Percentiles rank a stretch among this genome's conserved stretches.
Evolutionary conservation across 2,329 filamentous ascomycete species (phyloP).

Genomic region (Penicillium sp.): DNA sequence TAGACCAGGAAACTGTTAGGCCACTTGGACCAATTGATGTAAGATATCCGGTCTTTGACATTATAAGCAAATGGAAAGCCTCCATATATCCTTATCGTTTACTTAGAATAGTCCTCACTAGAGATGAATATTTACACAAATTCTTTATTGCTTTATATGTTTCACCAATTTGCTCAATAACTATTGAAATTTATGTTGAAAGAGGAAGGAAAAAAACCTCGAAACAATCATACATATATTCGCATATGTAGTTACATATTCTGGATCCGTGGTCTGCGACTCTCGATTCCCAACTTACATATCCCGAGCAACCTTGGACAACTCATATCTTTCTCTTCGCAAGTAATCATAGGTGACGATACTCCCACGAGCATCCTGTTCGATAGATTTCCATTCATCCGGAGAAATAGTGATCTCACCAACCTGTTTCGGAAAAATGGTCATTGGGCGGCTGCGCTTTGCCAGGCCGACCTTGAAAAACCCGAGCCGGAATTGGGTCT

Average conservation of each 20-base stretch:
- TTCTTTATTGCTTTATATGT: background rate
- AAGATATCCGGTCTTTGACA: background rate
- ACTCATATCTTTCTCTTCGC: background rate
- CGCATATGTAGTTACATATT: background rate
- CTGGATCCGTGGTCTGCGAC: too few relatives aligned
- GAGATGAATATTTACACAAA: background rate
- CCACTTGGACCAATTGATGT: background rate
- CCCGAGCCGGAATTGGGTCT: slow-evolving; percentile 14
- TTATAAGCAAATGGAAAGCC: too few relatives aligned
- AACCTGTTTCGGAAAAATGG: slow-evolving; percentile 19
- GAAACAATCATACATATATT: background rate
- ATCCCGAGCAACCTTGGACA: background rate
- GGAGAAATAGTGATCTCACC: slow-evolving; percentile 15
- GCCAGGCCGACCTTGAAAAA: slow-evolving; percentile 14
- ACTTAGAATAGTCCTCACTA: too few relatives aligned
- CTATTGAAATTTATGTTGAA: background rate
- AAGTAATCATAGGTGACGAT: slow-evolving; percentile 1
- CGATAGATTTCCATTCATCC: slow-evolving; percentile 15
- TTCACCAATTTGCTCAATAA: background rate
- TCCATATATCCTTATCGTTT: too few relatives aligned
- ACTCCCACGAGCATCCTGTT: background rate
- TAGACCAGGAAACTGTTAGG: slow-evolving; percentile 8
- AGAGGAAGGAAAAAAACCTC: background rate
- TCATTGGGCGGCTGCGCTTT: slow-evolving; percentile 16
- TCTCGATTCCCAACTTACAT: background rate